Percentiles rank a stretch among this genome's conserved stretches.
phyloP scores from a whole-genome alignment of 2,329 filamentous ascomycete species.

The Drechslerella stenobrocha region DNA sequence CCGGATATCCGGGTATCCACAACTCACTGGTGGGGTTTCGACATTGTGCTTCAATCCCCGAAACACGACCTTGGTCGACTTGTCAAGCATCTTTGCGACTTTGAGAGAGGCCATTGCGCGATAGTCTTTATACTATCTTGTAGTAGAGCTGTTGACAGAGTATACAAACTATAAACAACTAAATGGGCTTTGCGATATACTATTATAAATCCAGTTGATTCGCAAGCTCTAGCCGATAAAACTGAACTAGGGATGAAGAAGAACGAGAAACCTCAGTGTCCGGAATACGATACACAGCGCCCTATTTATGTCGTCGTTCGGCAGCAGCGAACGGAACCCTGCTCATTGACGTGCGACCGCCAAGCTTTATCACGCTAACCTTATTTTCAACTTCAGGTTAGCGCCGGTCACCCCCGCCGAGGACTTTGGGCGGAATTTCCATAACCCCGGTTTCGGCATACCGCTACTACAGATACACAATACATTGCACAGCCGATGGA shows the following conservation, averaged over 20 bases:
- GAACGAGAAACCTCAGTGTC: no score
- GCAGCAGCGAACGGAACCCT: background rate
- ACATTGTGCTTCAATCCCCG: conserved; percentile 24
- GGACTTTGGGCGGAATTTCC: conserved; percentile 8
- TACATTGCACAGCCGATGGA: no score
- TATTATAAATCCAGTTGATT: no score
- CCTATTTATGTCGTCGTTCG: background rate
- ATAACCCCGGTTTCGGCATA: conserved; percentile 1
- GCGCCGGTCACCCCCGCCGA: background rate
- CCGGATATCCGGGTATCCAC: background rate
- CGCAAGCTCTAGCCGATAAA: no score
- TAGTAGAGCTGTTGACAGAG: no score
- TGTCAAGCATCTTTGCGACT: conserved; percentile 20
- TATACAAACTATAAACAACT: no score
- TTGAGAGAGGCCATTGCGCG: conserved; percentile 28
- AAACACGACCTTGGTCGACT: conserved; percentile 17
- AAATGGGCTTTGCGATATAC: no score
- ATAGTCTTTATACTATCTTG: background rate
- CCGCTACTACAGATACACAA: no score
- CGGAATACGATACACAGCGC: background rate
- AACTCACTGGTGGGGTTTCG: conserved; percentile 29
- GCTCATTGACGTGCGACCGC: conserved; percentile 3
- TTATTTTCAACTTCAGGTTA: conserved; percentile 20
- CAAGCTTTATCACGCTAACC: conserved; percentile 18
- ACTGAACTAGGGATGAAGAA: no score